Evolutionary conservation across 2,329 filamentous ascomycete species (phyloP), one percentile per base, ranked within the genome.

Genomic region (Penicillium expansum): DNA sequence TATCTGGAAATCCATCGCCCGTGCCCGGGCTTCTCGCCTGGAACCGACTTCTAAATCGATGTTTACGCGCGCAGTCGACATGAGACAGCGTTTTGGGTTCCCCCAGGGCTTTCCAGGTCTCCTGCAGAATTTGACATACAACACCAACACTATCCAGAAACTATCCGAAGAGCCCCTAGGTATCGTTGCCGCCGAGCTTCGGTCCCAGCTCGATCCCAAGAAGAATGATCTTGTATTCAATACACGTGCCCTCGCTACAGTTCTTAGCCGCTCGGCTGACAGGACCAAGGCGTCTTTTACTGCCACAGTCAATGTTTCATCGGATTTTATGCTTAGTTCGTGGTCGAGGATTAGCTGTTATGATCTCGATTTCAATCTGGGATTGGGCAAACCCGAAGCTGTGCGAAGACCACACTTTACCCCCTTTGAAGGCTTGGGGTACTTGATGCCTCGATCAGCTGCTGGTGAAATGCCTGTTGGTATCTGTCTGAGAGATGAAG

Each of bases 271-370:
- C 8, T 53, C 44, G 10, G 53, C 67, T 0, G 77, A 80, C 52
- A 79, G 77, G 56, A 67, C 57, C 0, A 57, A 41, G 0, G 60
- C 76, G 73, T 0, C 56, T 2, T 45, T 65, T 24, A 58, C 58
- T 10, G 60, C 63, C 2, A 67, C 62, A 4, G 52, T 79, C 2
- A 71, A 80, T 30, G 60, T 71, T 0, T 66, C 74, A 0, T 67
- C 64, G 0, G 80, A 83, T 38, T 67, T 85, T 3, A 78, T 80
- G 73, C 58, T 85, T 6, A 84, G 80, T 56, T 85, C 82, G 0
- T 86, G 82, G 83, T 75, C 76, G 0, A 80, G 80, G 50, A 65
- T 81, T 3, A 67, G 76, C 4, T 72, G 70, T 16, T 80, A 79
- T 59, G 67, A 74, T 0, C 67, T 79, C 6, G 79, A 83, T 43